Evolutionary conservation across 139 green algal genomes (phyloP).

Genomic region (Closterium sp.): DNA sequence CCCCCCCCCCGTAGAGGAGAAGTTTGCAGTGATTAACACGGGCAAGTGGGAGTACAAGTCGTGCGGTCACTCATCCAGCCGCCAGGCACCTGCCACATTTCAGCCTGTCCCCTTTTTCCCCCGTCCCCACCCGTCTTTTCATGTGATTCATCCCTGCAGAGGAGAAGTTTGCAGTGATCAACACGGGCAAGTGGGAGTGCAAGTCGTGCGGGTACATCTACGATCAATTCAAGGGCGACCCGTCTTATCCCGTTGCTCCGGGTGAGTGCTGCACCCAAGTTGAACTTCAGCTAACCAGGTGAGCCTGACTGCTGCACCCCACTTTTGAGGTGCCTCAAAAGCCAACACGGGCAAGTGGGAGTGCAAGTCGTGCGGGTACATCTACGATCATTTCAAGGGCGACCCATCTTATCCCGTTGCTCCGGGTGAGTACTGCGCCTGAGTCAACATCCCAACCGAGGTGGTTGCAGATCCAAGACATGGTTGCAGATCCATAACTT

Average conservation of each 20-base stretch:
- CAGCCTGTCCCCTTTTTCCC: too few relatives aligned
- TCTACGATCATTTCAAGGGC: conserved; percentile 29
- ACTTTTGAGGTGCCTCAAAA: too few relatives aligned
- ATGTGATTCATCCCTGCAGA: not conserved
- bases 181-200: conserved; percentile 31
- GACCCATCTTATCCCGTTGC: conserved; percentile 41
- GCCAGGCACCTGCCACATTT: too few relatives aligned
- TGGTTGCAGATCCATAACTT: too few relatives aligned
- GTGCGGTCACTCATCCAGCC: not conserved
- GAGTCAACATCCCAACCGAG: too few relatives aligned
- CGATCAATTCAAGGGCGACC: conserved; percentile 26
- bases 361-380: not conserved
- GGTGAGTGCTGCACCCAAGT: conserved; percentile 9
- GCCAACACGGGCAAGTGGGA: conserved; percentile 18
- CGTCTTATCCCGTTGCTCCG: conserved; percentile 29
- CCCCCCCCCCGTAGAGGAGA: not conserved
- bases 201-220: conserved; percentile 39
- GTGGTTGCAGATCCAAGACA: too few relatives aligned
- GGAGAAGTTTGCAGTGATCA: conserved; percentile 31
- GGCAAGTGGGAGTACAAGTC: conserved; percentile 26
- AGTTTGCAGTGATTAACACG: conserved; percentile 26
- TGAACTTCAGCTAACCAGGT: not conserved
- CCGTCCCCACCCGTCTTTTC: too few relatives aligned
- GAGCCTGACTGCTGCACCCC: too few relatives aligned
- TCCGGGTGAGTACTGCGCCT: conserved; percentile 10